Conservation (phyloP, 2,329 filamentous ascomycete genomes). For the Fusarium pseudoanthophilum region DNA sequence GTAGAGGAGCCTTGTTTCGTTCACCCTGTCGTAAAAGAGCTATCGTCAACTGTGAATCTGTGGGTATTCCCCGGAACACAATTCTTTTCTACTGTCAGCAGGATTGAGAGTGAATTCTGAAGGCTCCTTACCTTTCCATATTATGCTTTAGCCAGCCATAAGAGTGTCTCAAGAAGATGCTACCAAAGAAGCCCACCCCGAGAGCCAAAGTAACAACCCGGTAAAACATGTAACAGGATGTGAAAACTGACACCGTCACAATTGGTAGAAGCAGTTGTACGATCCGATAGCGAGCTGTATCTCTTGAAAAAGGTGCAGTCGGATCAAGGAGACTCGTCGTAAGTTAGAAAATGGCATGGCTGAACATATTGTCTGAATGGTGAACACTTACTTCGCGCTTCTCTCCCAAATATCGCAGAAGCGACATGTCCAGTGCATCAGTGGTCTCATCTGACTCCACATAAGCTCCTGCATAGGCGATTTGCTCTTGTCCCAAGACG, state of each 20-base stretch:
- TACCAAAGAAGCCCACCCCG: constrained; percentile 11
- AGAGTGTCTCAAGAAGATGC: background rate
- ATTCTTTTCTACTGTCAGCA: constrained; percentile 71
- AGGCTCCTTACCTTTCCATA: constrained; percentile 69
- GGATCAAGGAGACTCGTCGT: constrained; percentile 60
- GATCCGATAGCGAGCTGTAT: constrained; percentile 56
- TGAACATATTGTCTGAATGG: background rate
- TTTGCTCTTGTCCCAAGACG: constrained; percentile 76
- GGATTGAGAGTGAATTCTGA: accelerated
- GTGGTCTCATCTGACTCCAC: constrained; percentile 76
- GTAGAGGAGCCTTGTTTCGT: constrained; percentile 77
- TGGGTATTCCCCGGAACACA: constrained; percentile 79
- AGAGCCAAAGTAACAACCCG: background rate
- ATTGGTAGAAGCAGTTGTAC: background rate
- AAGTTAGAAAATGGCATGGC: background rate
- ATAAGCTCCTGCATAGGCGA: constrained; percentile 78
- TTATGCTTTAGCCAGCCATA: background rate
- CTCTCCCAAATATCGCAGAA: constrained; percentile 56
- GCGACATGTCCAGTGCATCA: constrained; percentile 66
- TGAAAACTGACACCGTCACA: background rate
- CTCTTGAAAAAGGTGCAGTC: constrained; percentile 69
- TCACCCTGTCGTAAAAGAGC: constrained; percentile 82
- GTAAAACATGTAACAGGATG: background rate
- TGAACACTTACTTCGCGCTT: constrained; percentile 48
- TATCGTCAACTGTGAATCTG: constrained; percentile 81